Evolutionary conservation across 805 yeast genomes (phyloP).

Genomic region (Wickerhamomyces mucosus): DNA sequence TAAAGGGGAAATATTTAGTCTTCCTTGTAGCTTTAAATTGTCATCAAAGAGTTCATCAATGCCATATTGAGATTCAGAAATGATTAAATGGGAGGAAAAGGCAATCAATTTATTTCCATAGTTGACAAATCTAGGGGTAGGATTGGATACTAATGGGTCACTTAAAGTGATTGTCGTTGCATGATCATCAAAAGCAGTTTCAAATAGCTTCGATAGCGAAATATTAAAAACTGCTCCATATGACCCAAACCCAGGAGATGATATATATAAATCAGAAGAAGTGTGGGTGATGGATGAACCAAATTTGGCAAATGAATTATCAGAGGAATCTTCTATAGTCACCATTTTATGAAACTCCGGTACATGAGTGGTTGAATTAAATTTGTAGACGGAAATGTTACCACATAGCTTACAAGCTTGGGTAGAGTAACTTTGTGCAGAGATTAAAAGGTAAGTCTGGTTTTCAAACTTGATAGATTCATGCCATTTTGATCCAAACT

Average conservation of each 20-base stretch:
- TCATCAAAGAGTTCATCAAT: conserved; percentile 21
- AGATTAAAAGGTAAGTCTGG: conserved; percentile 5
- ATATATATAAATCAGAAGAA: conserved; percentile 22
- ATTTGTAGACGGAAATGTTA: conserved; percentile 24
- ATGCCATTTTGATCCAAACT: conserved; percentile 14
- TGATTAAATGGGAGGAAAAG: conserved; percentile 20
- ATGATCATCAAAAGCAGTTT: conserved; percentile 3
- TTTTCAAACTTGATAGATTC: conserved; percentile 7
- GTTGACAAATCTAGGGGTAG: conserved; percentile 25
- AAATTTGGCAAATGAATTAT: conserved; percentile 8
- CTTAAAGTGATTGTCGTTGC: background rate
- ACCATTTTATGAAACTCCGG: conserved; percentile 4
- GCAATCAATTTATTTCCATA: conserved; percentile 33
- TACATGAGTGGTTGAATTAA: background rate
- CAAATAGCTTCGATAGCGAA: conserved; percentile 17
- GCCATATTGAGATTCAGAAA: conserved; percentile 31
- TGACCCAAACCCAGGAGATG: conserved; percentile 43
- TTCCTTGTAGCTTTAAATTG: conserved; percentile 23
- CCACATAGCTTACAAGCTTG: conserved; percentile 30
- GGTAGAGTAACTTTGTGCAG: conserved; percentile 5
- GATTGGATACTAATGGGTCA: conserved; percentile 15
- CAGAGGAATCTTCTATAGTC: background rate
- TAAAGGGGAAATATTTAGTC: conserved; percentile 20
- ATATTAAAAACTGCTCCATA: conserved; percentile 33
- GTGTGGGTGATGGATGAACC: conserved; percentile 6